Conservation (phyloP, 768 basidiomycete species). For the Leccinum olivaceopallidum region DNA sequence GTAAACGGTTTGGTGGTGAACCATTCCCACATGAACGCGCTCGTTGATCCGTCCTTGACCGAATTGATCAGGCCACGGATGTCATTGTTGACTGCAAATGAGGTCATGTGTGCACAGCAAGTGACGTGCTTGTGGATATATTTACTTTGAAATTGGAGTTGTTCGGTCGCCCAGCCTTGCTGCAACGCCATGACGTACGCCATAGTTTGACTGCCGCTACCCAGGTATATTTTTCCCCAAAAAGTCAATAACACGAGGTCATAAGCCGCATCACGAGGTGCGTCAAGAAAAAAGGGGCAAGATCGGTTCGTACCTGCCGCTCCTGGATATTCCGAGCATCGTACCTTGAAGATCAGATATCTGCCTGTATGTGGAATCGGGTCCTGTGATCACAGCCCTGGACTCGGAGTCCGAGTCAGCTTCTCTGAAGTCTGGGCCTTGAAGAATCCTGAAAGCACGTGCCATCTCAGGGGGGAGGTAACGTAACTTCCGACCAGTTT, state of each 20-base stretch:
- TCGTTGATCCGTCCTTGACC: constrained; percentile 86
- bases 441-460: constrained; percentile 13
- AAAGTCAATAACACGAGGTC: neutral
- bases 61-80: constrained; percentile 81
- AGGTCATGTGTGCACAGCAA: neutral
- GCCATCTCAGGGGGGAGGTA: constrained; percentile 87
- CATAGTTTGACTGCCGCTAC: constrained; percentile 90
- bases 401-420: neutral
- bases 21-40: constrained; percentile 96
- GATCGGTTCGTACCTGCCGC: constrained; percentile 60
- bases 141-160: constrained; percentile 77
- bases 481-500: constrained; percentile 94
- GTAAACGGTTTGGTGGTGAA: constrained; percentile 84
- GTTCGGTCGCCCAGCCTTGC: constrained; percentile 72
- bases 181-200: constrained; percentile 92
- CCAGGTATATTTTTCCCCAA: neutral
- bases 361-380: constrained; percentile 62
- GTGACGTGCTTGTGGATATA: constrained; percentile 25
- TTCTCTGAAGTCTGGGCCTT: neutral
- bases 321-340: constrained; percentile 84
- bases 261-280: neutral
- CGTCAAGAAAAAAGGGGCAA: neutral
- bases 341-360: constrained; percentile 79
- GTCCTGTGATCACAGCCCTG: constrained; percentile 92
- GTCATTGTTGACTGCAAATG: constrained; percentile 69